phyloP scores from a whole-genome alignment of 2,329 filamentous ascomycete species.

The Calycina marina region DNA sequence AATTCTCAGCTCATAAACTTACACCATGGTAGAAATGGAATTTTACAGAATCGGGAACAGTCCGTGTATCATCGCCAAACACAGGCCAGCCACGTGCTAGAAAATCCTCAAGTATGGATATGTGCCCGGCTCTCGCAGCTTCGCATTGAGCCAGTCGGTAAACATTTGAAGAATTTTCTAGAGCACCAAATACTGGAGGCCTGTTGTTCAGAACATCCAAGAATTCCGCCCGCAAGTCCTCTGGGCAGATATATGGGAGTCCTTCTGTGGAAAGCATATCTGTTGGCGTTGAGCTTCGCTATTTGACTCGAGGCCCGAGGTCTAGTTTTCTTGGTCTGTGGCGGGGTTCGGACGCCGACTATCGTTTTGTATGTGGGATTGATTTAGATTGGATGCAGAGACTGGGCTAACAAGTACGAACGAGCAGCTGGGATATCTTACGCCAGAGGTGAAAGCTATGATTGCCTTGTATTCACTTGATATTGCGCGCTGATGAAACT shows the following conservation, averaged over 20 bases:
- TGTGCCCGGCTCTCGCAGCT: background rate
- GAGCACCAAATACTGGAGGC: background rate
- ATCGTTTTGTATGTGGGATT: slow-evolving; percentile 2
- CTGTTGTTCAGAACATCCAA: background rate
- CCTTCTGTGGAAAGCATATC: background rate
- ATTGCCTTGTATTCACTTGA: no score
- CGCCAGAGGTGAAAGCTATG: no score
- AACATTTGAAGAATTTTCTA: background rate
- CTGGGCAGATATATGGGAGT: background rate
- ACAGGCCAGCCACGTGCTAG: background rate
- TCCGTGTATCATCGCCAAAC: background rate
- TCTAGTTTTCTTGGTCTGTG: background rate
- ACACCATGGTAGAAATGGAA: background rate
- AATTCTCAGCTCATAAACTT: background rate
- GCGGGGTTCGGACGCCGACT: background rate
- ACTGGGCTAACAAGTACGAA: no score
- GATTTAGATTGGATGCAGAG: no score
- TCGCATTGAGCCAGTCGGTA: background rate
- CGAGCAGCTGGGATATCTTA: no score
- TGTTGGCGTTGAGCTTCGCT: background rate
- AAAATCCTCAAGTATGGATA: slow-evolving; percentile 1
- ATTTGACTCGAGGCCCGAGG: background rate
- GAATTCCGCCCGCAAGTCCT: background rate
- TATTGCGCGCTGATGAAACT: no score
- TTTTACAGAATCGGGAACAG: background rate